These are phyloP conservation scores for Coniochaeta hoffmannii DNA, from an alignment of 2,329 filamentous ascomycete species.

Conservation along the genomic window DNA sequence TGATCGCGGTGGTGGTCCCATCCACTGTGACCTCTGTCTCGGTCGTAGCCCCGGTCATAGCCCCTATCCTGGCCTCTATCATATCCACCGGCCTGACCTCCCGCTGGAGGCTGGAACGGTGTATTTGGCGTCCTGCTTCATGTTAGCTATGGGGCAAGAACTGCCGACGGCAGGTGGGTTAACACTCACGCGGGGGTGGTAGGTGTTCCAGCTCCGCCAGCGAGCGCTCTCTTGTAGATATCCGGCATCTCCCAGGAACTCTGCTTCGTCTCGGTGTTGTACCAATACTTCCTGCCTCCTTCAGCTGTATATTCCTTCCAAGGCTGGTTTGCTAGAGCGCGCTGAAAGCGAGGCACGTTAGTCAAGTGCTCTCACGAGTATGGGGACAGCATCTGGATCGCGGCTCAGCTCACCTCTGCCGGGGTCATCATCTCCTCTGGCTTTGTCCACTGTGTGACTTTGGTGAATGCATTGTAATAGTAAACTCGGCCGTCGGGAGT, in stretches of 20 bases:
- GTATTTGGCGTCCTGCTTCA: conserved; percentile 18
- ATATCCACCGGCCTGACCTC: conserved; percentile 7
- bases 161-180: background rate
- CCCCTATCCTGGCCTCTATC: conserved; percentile 1
- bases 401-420: conserved; percentile 55
- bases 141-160: conserved; percentile 10
- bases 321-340: conserved; percentile 71
- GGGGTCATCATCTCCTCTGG: conserved; percentile 81
- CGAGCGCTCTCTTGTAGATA: conserved; percentile 67
- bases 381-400: background rate
- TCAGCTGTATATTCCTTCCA: conserved; percentile 91
- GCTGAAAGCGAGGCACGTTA: conserved; percentile 36
- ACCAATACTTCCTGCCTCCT: conserved; percentile 89
- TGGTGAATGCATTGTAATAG: conserved; percentile 83
- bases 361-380: background rate
- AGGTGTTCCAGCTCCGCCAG: conserved; percentile 45
- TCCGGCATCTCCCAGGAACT: conserved; percentile 95
- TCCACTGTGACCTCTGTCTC: conserved; percentile 15
- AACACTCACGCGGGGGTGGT: conserved; percentile 33
- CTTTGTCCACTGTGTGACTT: conserved; percentile 90
- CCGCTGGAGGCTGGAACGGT: conserved; percentile 32
- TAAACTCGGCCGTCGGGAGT: conserved; percentile 79
- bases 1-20: conserved; percentile 17
- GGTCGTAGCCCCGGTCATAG: conserved; percentile 24
- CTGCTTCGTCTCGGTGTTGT: conserved; percentile 83